Conservation (phyloP, 345 rosid genomes). For the Litchi chinensis region DNA sequence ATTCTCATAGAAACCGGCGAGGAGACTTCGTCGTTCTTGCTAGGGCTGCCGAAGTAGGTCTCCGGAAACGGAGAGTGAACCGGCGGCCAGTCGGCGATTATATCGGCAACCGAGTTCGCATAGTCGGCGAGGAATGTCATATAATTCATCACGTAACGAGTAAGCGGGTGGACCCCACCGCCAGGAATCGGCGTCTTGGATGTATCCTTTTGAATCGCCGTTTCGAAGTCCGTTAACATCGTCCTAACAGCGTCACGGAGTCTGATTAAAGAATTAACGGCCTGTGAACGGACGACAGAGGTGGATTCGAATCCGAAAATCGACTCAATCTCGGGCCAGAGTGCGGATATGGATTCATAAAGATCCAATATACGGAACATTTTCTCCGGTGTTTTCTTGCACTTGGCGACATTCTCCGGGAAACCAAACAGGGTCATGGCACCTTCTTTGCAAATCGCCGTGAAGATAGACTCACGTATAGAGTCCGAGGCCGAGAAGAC, state of each 20-base stretch:
- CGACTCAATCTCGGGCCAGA: constrained; percentile 53
- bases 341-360: constrained; percentile 52
- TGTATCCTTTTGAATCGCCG: constrained; percentile 54
- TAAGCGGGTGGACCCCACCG: constrained; percentile 80
- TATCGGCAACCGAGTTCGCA: constrained; percentile 46
- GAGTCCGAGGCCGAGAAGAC: constrained; percentile 56
- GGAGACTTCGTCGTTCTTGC: constrained; percentile 21
- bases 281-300: constrained; percentile 40
- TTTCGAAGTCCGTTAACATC: constrained; percentile 62
- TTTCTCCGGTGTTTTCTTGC: constrained; percentile 70
- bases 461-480: constrained; percentile 57
- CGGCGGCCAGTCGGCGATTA: constrained; percentile 61
- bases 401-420: constrained; percentile 61
- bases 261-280: constrained; percentile 44
- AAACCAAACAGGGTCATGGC: constrained; percentile 64
- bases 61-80: constrained; percentile 45
- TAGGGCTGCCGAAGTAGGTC: constrained; percentile 38
- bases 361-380: constrained; percentile 70
- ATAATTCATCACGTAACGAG: constrained; percentile 83
- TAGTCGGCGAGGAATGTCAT: constrained; percentile 68
- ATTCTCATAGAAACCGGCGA: constrained; percentile 49
- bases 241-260: constrained; percentile 50
- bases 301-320: constrained; percentile 53
- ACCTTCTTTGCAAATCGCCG: constrained; percentile 53
- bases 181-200: constrained; percentile 56